Percentiles rank a stretch among this genome's conserved stretches.
These are phyloP conservation scores for Polytrichum commune DNA, from an alignment of 225 moss, liverwort and hornwort genomes.

Conservation along the genomic window DNA sequence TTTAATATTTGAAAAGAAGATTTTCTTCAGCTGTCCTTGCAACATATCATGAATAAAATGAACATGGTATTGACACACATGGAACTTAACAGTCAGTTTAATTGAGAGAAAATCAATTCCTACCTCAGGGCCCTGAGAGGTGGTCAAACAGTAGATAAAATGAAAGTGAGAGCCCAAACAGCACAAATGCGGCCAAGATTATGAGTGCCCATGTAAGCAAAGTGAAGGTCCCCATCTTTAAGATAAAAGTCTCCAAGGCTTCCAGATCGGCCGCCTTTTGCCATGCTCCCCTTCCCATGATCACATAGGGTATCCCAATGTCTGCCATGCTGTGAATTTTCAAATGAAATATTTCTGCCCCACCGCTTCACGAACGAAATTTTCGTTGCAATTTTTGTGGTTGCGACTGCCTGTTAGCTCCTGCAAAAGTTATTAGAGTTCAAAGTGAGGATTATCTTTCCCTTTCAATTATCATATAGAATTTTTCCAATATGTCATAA, in stretches of 20 bases:
- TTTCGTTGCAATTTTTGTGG: not conserved
- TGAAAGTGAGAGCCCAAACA: slow-evolving; percentile 42
- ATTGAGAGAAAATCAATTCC: not conserved
- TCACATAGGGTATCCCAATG: slow-evolving; percentile 12
- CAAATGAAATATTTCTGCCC: not conserved
- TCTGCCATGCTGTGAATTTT: slow-evolving; percentile 23
- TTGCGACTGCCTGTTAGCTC: not conserved
- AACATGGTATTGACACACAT: no score
- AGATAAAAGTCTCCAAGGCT: slow-evolving; percentile 12
- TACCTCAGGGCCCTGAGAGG: slow-evolving; percentile 42
- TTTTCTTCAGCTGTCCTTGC: no score
- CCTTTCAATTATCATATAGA: no score
- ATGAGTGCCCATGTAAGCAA: slow-evolving; percentile 41
- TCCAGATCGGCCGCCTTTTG: slow-evolving; percentile 30
- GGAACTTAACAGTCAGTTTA: no score
- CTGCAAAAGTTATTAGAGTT: not conserved
- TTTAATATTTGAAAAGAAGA: no score
- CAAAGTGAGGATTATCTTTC: no score
- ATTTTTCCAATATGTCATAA: no score
- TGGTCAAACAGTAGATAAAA: slow-evolving; percentile 47
- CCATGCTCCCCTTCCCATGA: slow-evolving; percentile 45
- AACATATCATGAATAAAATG: no score
- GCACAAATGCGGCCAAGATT: slow-evolving; percentile 44
- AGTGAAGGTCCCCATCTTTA: slow-evolving; percentile 16
- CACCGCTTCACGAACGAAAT: not conserved